Conservation (phyloP, 2,329 filamentous ascomycete species). For the Colletotrichum melonis region DNA sequence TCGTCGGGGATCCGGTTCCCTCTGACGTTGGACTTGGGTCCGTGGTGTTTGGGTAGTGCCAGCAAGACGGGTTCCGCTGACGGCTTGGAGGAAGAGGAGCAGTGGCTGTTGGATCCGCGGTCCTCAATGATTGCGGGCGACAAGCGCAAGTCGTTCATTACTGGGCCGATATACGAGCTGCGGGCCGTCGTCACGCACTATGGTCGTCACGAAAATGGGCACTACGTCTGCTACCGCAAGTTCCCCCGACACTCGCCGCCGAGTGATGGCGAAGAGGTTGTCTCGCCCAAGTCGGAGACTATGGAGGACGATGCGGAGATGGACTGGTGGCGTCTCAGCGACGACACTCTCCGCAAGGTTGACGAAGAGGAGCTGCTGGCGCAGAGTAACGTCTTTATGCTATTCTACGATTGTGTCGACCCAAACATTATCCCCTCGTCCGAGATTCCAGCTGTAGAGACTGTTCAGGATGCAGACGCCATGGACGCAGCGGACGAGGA, state of each 20-base stretch:
- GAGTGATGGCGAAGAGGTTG: slow-evolving; percentile 36
- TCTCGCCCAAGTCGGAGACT: slow-evolving; percentile 28
- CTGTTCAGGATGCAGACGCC: not conserved
- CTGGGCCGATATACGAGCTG: slow-evolving; percentile 77
- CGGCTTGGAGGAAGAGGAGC: slow-evolving; percentile 58
- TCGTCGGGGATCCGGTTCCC: slow-evolving; percentile 83
- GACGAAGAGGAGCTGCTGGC: slow-evolving; percentile 78
- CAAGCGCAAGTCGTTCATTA: slow-evolving; percentile 59
- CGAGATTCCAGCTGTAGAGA: slow-evolving; percentile 35
- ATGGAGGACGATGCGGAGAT: slow-evolving; percentile 45
- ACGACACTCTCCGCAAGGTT: slow-evolving; percentile 83
- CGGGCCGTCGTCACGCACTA: slow-evolving; percentile 89
- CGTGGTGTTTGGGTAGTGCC: slow-evolving; percentile 84
- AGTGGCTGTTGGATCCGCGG: slow-evolving; percentile 76
- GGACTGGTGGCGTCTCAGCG: slow-evolving; percentile 92
- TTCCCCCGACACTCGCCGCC: slow-evolving; percentile 57
- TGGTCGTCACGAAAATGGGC: slow-evolving; percentile 92
- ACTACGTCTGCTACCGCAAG: slow-evolving; percentile 92
- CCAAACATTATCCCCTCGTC: slow-evolving; percentile 57
- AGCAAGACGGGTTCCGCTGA: slow-evolving; percentile 33
- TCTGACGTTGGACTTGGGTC: slow-evolving; percentile 76
- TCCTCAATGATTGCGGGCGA: slow-evolving; percentile 79
- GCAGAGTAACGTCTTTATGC: slow-evolving; percentile 92
- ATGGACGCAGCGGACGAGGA: slow-evolving; percentile 25
- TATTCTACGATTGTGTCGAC: slow-evolving; percentile 89